These are phyloP conservation scores for Phytopythium aichiense DNA, from an alignment of 352 stramenopile genomes.

Conservation along the genomic window DNA sequence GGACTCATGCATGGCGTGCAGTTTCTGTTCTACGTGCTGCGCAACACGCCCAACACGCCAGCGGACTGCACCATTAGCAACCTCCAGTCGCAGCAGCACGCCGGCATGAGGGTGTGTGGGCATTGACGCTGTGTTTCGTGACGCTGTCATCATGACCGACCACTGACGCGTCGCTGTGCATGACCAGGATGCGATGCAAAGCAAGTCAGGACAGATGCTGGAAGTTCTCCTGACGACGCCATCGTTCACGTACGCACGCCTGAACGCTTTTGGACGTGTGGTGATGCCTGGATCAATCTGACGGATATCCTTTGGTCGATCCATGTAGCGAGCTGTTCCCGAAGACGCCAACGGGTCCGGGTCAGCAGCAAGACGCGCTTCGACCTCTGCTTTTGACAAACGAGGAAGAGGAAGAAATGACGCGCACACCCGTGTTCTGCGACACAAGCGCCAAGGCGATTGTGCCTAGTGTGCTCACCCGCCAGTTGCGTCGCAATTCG, in stretches of 20 bases:
- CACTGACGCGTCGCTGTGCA: neutral
- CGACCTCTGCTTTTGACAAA: slow-evolving; percentile 59
- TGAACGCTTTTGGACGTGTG: neutral
- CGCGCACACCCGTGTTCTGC: slow-evolving; percentile 63
- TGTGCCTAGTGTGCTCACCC: slow-evolving; percentile 59
- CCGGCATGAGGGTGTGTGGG: slow-evolving; percentile 54
- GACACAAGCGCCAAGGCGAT: slow-evolving; percentile 59
- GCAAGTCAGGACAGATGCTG: slow-evolving; percentile 83
- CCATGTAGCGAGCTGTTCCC: slow-evolving; percentile 45
- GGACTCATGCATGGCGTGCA: slow-evolving; percentile 84
- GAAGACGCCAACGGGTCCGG: slow-evolving; percentile 23
- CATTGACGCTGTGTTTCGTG: neutral
- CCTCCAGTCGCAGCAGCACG: slow-evolving; percentile 73
- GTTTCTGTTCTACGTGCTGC: slow-evolving; percentile 84
- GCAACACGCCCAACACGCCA: slow-evolving; percentile 80
- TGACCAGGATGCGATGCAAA: slow-evolving; percentile 66
- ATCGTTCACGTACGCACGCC: slow-evolving; percentile 63
- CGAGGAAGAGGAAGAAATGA: slow-evolving; percentile 72
- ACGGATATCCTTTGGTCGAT: neutral
- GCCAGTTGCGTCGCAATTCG: slow-evolving; percentile 37
- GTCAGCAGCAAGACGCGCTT: slow-evolving; percentile 36
- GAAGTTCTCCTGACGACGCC: slow-evolving; percentile 75
- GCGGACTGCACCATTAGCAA: slow-evolving; percentile 84
- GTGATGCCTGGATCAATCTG: neutral
- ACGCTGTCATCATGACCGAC: too few species aligned